Base-by-base conservation (phyloP, 176 grass and related monocot genomes). In the Rhynchospora breviuscula region DNA sequence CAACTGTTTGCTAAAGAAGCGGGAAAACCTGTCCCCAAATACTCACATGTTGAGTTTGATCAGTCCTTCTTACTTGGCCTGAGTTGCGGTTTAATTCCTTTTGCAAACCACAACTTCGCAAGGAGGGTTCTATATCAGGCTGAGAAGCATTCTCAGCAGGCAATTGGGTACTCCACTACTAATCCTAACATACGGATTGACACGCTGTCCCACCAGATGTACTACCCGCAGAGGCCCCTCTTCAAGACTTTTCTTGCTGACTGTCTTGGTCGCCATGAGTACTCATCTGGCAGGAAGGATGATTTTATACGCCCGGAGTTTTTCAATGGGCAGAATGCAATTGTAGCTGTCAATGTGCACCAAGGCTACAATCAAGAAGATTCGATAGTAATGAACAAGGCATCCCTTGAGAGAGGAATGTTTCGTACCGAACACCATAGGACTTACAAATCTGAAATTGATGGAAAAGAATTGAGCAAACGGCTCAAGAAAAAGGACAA, bases 331-430 rank as follows among this genome's bases (percentile, higher is more conserved):
- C 92, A 98, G 86, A 98, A 98, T 88, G 92, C 92, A 45, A 98
- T 98, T 80, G 95, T 98, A 11, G 92, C 92, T 7, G 92, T 98
- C 22, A 98, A 98, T 81, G 89, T 98, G 89, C 92, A 98, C 88
- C 92, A 95, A 85, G 95, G 92, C 15, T 98, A 89, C 88, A 98
- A 98, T 79, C 92, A 98, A 87, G 95, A 98, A 90, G 91, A 98
- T 88, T 98, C 95, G 14, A 84, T 98, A 31, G 91, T 98, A 86
- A 91, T 98, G 95, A 98, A 98, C 88, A 94, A 80, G 71, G 83
- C 95, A 83, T 98, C 95, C 69, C 81, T 98, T 74, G 96, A 98
- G 65, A 86, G 96, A 17, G 93, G 96, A 61, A 98, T 98, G 96
- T 98, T 93, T 73, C 87, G 89, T 59, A 98, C 89, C 21, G 93